Conservation (phyloP, 2,329 filamentous ascomycete species). For the Aspergillus japonicus region DNA sequence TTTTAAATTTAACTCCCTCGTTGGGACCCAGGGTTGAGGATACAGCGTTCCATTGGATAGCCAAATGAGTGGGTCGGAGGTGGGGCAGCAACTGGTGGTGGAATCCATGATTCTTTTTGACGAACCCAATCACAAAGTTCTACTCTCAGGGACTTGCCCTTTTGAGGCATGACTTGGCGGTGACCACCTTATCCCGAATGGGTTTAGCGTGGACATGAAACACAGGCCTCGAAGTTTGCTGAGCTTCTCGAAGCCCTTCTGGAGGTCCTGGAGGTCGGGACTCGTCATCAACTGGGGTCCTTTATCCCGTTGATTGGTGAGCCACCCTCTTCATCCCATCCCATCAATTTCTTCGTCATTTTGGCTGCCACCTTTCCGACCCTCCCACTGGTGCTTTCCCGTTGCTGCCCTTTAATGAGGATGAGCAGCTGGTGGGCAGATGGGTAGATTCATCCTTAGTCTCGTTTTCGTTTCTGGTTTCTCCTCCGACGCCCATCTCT, state of each 20-base stretch:
- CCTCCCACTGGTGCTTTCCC: constrained; percentile 9
- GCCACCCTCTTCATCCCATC: not conserved
- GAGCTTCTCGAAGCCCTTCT: constrained; percentile 21
- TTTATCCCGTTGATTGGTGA: constrained; percentile 1
- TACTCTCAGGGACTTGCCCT: constrained; percentile 9
- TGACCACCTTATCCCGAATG: constrained; percentile 3
- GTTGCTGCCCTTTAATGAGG: constrained; percentile 14
- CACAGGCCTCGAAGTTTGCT: constrained; percentile 18
- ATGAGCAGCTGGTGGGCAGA: constrained; percentile 9
- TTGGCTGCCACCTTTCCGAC: not conserved
- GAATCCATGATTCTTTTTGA: not conserved
- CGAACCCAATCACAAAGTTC: not conserved
- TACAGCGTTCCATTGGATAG: constrained; percentile 2
- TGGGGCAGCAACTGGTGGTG: constrained; percentile 3
- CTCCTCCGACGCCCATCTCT: not conserved
- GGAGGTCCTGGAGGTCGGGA: constrained; percentile 2
- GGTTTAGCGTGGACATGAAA: constrained; percentile 16
- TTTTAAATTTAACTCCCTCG: constrained; percentile 10
- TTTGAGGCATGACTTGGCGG: constrained; percentile 8
- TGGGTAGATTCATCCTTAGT: not conserved
- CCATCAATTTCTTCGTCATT: constrained; percentile 10
- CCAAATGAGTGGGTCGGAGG: not conserved
- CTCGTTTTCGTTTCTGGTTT: not conserved
- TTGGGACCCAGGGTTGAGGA: constrained; percentile 5
- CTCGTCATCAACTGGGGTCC: constrained; percentile 20